phyloP scores from a whole-genome alignment of 768 basidiomycete genomes.

The Gelatoporia subvermispora region DNA sequence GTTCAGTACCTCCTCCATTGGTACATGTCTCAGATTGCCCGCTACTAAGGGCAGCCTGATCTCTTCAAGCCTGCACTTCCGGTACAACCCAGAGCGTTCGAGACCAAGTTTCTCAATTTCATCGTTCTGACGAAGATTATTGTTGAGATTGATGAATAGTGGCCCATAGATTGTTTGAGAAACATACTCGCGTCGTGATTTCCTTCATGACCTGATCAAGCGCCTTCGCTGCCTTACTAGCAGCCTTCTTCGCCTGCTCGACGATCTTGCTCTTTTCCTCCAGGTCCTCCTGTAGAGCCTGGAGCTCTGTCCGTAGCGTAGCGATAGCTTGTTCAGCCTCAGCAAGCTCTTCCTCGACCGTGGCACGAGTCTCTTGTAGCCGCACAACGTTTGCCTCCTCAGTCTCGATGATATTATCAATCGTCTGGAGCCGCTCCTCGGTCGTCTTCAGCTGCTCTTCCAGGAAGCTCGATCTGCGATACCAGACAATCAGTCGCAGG shows the following conservation, averaged over 20 bases:
- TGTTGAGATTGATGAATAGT: not conserved
- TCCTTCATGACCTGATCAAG: constrained; percentile 90
- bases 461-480: constrained; percentile 71
- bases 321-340: constrained; percentile 51
- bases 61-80: constrained; percentile 91
- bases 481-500: not conserved
- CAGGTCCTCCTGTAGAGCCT: constrained; percentile 52
- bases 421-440: constrained; percentile 54
- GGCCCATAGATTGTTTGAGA: not conserved
- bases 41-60: constrained; percentile 72
- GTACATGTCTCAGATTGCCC: constrained; percentile 80
- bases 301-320: constrained; percentile 57
- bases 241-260: constrained; percentile 69
- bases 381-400: constrained; percentile 52
- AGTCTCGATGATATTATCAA: constrained; percentile 45
- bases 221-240: constrained; percentile 63
- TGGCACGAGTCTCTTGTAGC: constrained; percentile 49
- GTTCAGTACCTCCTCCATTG: constrained; percentile 86
- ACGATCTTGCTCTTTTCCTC: constrained; percentile 73
- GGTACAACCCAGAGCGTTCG: constrained; percentile 82
- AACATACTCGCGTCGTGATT: constrained; percentile 68
- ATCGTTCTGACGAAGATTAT: constrained; percentile 54
- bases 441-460: constrained; percentile 63
- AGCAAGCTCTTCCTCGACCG: constrained; percentile 55
- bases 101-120: constrained; percentile 85